Evolutionary conservation across 148 eudicot genomes (phyloP).

Genomic region (Cornus florida): DNA sequence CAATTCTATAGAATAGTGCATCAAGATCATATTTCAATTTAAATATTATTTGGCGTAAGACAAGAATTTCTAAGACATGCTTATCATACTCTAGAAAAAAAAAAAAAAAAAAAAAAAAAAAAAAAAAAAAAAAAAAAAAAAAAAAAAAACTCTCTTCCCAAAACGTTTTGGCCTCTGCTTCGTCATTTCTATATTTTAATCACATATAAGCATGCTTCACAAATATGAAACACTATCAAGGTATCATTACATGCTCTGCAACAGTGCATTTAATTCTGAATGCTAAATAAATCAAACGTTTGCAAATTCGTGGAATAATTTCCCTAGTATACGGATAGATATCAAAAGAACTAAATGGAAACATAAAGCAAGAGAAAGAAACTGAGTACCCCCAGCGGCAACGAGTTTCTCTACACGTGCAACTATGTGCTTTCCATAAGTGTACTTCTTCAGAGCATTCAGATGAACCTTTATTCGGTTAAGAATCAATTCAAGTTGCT

Average conservation of each 20-base stretch:
- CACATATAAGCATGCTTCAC: background rate
- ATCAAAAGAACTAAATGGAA: background rate
- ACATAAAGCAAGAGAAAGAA: background rate
- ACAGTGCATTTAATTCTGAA: background rate
- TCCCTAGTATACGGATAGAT: background rate
- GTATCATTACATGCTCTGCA: background rate
- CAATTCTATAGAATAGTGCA: too few relatives aligned
- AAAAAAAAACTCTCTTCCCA: too few relatives aligned
- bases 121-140: too few relatives aligned
- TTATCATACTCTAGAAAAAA: too few relatives aligned
- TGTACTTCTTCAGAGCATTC: conserved; percentile 81
- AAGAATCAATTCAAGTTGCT: conserved; percentile 75
- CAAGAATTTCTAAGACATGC: too few relatives aligned
- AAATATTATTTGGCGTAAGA: too few relatives aligned
- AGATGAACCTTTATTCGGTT: conserved; percentile 75
- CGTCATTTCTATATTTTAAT: background rate
- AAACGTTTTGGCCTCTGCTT: background rate
- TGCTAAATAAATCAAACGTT: background rate
- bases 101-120: too few relatives aligned
- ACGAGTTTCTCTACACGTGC: conserved; percentile 93
- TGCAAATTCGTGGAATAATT: background rate
- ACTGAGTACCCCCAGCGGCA: conserved; percentile 71
- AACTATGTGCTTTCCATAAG: conserved; percentile 92
- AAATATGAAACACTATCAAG: background rate
- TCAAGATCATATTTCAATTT: too few relatives aligned